These are phyloP conservation scores for Talaromyces proteolyticus DNA, from an alignment of 495 filamentous ascomycete genomes.

Conservation along the genomic window DNA sequence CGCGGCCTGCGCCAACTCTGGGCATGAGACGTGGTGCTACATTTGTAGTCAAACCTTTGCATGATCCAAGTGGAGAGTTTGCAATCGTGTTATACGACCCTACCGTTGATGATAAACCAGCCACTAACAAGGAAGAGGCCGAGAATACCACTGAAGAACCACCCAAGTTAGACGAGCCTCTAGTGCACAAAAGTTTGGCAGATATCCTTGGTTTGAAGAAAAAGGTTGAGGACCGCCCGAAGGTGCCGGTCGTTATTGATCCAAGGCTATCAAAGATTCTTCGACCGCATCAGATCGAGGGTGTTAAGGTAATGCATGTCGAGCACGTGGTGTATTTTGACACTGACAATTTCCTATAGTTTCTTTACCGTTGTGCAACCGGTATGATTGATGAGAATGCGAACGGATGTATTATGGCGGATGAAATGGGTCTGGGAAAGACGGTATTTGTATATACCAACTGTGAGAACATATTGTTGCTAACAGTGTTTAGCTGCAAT, in stretches of 20 bases:
- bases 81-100: conserved; percentile 95
- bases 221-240: conserved; percentile 69
- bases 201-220: conserved; percentile 97
- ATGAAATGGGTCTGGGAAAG: conserved; percentile 98
- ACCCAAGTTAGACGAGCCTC: conserved; percentile 66
- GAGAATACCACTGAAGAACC: conserved; percentile 41
- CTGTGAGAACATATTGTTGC: conserved; percentile 9
- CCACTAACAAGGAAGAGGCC: conserved; percentile 45
- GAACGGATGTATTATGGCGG: conserved; percentile 98
- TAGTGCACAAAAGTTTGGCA: conserved; percentile 89
- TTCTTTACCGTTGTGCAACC: conserved; percentile 89
- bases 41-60: conserved; percentile 85
- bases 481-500: conserved; percentile 54
- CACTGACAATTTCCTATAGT: conserved; percentile 32
- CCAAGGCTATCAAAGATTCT: conserved; percentile 86
- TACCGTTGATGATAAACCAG: conserved; percentile 72
- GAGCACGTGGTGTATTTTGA: not conserved
- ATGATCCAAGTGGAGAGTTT: conserved; percentile 94
- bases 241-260: conserved; percentile 96
- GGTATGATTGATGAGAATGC: conserved; percentile 91
- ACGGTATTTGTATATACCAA: conserved; percentile 55
- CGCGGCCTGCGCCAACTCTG: conserved; percentile 75
- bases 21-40: conserved; percentile 78
- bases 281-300: conserved; percentile 95
- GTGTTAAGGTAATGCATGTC: conserved; percentile 62